Evolutionary conservation across 2,329 filamentous ascomycete genomes (phyloP).

Genomic region (Fusarium odoratissimum): DNA sequence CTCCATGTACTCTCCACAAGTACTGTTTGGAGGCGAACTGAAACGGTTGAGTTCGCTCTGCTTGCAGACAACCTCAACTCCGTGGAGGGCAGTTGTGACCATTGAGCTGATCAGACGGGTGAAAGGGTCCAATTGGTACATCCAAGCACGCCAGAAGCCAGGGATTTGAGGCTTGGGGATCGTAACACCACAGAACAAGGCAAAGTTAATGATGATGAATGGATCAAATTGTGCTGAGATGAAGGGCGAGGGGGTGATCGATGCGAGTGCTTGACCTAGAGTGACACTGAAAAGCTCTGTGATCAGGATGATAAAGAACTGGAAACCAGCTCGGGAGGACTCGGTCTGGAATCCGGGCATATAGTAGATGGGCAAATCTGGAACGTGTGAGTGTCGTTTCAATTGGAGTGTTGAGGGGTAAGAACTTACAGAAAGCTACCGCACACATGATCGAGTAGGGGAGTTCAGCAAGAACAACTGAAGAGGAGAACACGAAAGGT

Average conservation of each 20-base stretch:
- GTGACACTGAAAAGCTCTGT: slow-evolving; percentile 88
- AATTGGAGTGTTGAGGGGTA: no score
- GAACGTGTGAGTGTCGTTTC: neutral
- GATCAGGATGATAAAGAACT: slow-evolving; percentile 86
- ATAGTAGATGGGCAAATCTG: slow-evolving; percentile 81
- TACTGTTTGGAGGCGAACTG: slow-evolving; percentile 64
- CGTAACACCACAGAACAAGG: slow-evolving; percentile 88
- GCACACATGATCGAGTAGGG: slow-evolving; percentile 86
- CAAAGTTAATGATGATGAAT: slow-evolving; percentile 83
- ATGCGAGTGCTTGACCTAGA: slow-evolving; percentile 79
- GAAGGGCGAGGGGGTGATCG: slow-evolving; percentile 81
- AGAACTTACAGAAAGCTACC: slow-evolving; percentile 71
- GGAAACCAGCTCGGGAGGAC: slow-evolving; percentile 78
- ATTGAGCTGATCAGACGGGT: slow-evolving; percentile 74
- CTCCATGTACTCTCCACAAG: slow-evolving; percentile 44
- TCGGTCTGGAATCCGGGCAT: slow-evolving; percentile 78
- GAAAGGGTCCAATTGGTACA: slow-evolving; percentile 73
- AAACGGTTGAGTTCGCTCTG: slow-evolving; percentile 70
- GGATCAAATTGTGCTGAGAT: slow-evolving; percentile 85
- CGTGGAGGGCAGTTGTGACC: slow-evolving; percentile 71
- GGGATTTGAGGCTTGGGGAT: slow-evolving; percentile 82
- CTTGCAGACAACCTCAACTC: slow-evolving; percentile 62
- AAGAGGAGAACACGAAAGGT: slow-evolving; percentile 79
- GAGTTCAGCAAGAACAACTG: slow-evolving; percentile 85
- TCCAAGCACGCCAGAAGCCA: slow-evolving; percentile 79